Conservation (phyloP, 139 green algal genomes). For the Coelastrella sp. region DNA sequence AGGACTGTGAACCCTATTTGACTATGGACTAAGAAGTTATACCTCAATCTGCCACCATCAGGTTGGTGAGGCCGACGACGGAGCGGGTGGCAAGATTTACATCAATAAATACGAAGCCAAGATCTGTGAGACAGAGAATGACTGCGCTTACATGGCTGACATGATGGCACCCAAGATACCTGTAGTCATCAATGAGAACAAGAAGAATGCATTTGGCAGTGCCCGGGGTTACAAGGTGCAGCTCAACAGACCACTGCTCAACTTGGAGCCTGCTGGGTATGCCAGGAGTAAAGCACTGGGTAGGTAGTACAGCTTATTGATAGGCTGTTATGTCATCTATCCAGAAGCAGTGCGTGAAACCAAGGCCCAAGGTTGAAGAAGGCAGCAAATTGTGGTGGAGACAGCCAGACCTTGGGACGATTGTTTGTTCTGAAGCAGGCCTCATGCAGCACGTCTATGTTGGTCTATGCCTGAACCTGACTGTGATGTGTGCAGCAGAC, state of each 20-base stretch:
- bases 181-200: constrained; percentile 38
- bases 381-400: too few relatives aligned
- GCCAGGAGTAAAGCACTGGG: neutral
- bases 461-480: too few relatives aligned
- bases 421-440: too few relatives aligned
- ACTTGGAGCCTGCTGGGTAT: constrained; percentile 18
- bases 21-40: too few relatives aligned
- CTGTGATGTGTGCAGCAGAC: too few relatives aligned
- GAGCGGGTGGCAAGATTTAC: constrained; percentile 32
- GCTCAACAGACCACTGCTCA: constrained; percentile 33
- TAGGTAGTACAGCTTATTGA: neutral
- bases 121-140: constrained; percentile 17
- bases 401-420: too few relatives aligned
- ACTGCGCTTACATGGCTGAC: neutral
- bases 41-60: neutral
- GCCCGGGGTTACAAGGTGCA: constrained; percentile 44
- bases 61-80: constrained; percentile 32
- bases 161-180: constrained; percentile 27
- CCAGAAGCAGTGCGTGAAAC: too few relatives aligned
- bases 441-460: too few relatives aligned
- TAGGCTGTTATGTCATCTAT: too few relatives aligned
- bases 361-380: too few relatives aligned
- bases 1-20: too few relatives aligned
- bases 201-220: constrained; percentile 28
- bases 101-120: constrained; percentile 42